phyloP scores from a whole-genome alignment of 805 yeast species.

The Wickerhamiella alocasiicola region DNA sequence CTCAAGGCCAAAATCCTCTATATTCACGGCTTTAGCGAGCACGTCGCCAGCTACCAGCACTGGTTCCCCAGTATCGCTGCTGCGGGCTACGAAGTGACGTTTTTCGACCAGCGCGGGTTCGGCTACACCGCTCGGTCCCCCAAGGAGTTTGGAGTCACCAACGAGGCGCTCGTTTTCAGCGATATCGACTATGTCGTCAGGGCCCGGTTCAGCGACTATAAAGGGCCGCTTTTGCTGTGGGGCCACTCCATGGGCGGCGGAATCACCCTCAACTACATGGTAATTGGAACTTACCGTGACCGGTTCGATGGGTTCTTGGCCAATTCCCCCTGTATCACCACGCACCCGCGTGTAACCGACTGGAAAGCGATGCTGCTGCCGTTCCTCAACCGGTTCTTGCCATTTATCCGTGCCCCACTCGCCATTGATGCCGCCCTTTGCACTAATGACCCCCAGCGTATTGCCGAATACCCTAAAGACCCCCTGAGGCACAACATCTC shows the following conservation, averaged over 20 bases:
- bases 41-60: conserved; percentile 23
- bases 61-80: conserved; percentile 24
- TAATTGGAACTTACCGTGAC: conserved; percentile 26
- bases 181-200: conserved; percentile 27
- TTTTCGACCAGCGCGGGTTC: conserved; percentile 31
- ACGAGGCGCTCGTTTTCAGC: conserved; percentile 24
- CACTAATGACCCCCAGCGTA: conserved; percentile 22
- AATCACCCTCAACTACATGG: conserved; percentile 27
- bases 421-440: conserved; percentile 20
- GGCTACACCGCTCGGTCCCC: conserved; percentile 26
- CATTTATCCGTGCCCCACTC: conserved; percentile 21
- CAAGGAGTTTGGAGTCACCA: conserved; percentile 25
- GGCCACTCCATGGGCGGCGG: conserved; percentile 34
- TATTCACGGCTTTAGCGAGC: conserved; percentile 31
- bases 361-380: conserved; percentile 21
- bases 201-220: conserved; percentile 13
- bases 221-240: conserved; percentile 24
- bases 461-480: conserved; percentile 21
- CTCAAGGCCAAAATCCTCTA: conserved; percentile 25
- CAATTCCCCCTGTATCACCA: conserved; percentile 26
- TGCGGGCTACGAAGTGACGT: conserved; percentile 27
- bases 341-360: conserved; percentile 10
- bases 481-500: conserved; percentile 21
- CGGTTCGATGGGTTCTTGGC: conserved; percentile 27
- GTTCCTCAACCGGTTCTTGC: conserved; percentile 21